Base-by-base conservation (phyloP, 148 eudicot genomes). In the Nepenthes mirabilis region DNA sequence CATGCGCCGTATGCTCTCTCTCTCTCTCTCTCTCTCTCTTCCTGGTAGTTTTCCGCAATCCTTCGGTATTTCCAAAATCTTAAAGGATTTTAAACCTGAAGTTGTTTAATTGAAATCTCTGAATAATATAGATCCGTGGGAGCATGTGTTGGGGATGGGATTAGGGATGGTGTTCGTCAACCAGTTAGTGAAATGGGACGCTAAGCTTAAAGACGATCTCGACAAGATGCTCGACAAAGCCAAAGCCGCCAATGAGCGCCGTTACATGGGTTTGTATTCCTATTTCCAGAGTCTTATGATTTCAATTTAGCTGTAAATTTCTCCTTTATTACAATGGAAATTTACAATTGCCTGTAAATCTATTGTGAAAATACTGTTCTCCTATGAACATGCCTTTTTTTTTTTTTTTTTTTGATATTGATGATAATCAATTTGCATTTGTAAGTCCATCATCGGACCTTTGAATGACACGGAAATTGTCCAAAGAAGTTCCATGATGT, bases 141-240 rank as follows among this genome's bases (percentile, higher is more conserved):
- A 93, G 75, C 98, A 93, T 69, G 64, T 86, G 37, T 9, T 88
- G 71, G 98, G 95, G 33, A 91, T 93, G 96, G 98, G 98, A 57
- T 55, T 93, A 58, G 98, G 98, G 2, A 88, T 58, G 0, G 83
- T 91, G 23, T 83, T 82, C 55, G 88, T 80, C 6, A 85, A 82
- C 64, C 98, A 91, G 72, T 68, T 93, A 36, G 89, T 86, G 62
- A 79, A 93, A 58, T 86, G 96, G 96, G 96, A 93, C 53, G 87
- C 65, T 43, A 73, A 88, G 81, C 79, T 84, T 62, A 72, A 86
- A 63, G 87, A 60, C n/a, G 98, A 93, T 56, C 98, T 88, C 47
- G 95, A 88, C 60, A 84, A 80, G 72, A 67, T 93, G 84, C 94
- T 93, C 34, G 85, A 80, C 8, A 93, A 88, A 55, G 84, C 96